Base-by-base conservation (phyloP, 352 stramenopile species). In the Phytophthora ramorum region DNA sequence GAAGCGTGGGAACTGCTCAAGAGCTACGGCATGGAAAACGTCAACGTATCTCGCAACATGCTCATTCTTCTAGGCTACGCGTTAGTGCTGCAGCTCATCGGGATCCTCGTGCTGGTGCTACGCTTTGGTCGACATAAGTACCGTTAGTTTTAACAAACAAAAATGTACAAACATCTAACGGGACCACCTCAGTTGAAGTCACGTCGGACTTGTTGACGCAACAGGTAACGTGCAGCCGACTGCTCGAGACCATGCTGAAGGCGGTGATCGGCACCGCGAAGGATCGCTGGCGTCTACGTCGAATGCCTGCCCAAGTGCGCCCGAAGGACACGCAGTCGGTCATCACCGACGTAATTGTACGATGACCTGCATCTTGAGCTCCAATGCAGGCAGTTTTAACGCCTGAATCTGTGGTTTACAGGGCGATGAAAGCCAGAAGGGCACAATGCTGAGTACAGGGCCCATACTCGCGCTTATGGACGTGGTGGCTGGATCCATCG, bases 11-110 rank as follows among this genome's bases (percentile, higher is more conserved):
- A 14, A 6, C 54, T 84, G 30, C 66, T 84, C 19, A 59, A 63
- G 14, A 44, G 58, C 17, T 87, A 84, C 61, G 73, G 69, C 48
- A 84, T 89, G 77, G 63, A 75, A 22, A 45, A 86, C 61, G 74
- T 84, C 30, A 48, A 83, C 41, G 70, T 85, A 44, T n/a, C 65
- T 6, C 54, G 69, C 24, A 81, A 91, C 51, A 89, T 91, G 82
- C 4, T 75, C 35, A 84, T 91, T 17, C 64, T 91, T 8, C 66
- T 79, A 1, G 63, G 34, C 7, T 91, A 88, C 43, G 66, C 68
- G 0, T 47, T 72, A 16, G 78, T 40, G 2, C 44, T 91, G n/a
- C 79, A 91, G 55, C n/a, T 86, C 9, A 48, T 79, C 0, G 73
- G 79, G 19, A 64, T 76, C 14, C 17, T 47, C 5, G 66, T 81